Conservation (phyloP, 2,329 filamentous ascomycete species). For the Xylaria sp. region DNA sequence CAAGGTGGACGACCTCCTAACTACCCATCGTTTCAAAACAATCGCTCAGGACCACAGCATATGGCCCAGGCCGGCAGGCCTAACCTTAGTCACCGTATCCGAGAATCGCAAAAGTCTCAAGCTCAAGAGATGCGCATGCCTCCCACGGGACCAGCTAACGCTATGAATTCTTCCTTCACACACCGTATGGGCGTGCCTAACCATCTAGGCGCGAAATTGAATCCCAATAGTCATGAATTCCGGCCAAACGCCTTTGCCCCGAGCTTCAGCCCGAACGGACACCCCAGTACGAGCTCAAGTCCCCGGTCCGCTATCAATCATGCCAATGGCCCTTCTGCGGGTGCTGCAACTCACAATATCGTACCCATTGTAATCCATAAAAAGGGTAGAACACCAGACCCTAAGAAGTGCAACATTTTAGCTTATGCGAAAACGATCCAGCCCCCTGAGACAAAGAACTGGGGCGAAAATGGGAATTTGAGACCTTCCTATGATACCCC, state of each 20-base stretch:
- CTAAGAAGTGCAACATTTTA: slow-evolving; percentile 72
- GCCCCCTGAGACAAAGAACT: slow-evolving; percentile 67
- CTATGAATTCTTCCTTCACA: slow-evolving; percentile 62
- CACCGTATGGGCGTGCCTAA: slow-evolving; percentile 63
- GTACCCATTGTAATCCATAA: slow-evolving; percentile 68
- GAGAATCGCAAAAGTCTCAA: slow-evolving; percentile 63
- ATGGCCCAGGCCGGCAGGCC: slow-evolving; percentile 53
- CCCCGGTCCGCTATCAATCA: slow-evolving; percentile 71
- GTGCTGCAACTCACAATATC: slow-evolving; percentile 44
- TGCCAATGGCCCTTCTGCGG: slow-evolving; percentile 48
- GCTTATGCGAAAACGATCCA: slow-evolving; percentile 64
- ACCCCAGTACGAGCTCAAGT: slow-evolving; percentile 75
- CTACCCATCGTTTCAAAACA: slow-evolving; percentile 59
- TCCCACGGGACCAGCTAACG: slow-evolving; percentile 76
- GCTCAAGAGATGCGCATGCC: slow-evolving; percentile 73
- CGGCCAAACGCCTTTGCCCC: slow-evolving; percentile 83
- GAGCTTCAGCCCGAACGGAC: slow-evolving; percentile 79
- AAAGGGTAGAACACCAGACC: slow-evolving; percentile 76
- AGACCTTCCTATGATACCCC: slow-evolving; percentile 84
- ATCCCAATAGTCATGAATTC: slow-evolving; percentile 80
- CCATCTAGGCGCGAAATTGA: slow-evolving; percentile 67
- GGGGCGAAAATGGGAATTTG: slow-evolving; percentile 82
- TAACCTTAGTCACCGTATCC: slow-evolving; percentile 61
- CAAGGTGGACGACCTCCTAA: slow-evolving; percentile 62
- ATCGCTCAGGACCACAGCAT: slow-evolving; percentile 58